Evolutionary conservation across 2,329 filamentous ascomycete species (phyloP).

Genomic region (Nigrospora osmanthi): DNA sequence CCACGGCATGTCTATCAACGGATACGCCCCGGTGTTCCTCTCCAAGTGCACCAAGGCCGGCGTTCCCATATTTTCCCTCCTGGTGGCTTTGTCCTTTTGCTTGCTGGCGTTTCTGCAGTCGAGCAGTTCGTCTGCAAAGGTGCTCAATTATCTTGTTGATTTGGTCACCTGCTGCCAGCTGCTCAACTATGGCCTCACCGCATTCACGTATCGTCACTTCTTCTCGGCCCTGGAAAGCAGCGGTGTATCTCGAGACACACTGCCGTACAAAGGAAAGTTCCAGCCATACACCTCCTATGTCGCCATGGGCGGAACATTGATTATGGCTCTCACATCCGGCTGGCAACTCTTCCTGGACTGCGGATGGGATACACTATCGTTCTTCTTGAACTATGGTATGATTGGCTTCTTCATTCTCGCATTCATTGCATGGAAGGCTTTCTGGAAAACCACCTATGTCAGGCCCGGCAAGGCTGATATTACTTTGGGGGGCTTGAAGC

Average conservation of each 20-base stretch:
- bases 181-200: constrained; percentile 6
- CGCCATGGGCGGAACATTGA: constrained; percentile 4
- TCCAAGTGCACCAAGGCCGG: not conserved
- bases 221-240: constrained; percentile 11
- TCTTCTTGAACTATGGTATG: constrained; percentile 11
- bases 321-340: constrained; percentile 5
- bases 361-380: constrained; percentile 8
- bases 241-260: constrained; percentile 13
- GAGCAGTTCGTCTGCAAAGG: constrained; percentile 3
- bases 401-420: constrained; percentile 8
- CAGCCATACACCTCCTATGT: constrained; percentile 7
- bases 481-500: constrained; percentile 7
- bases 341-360: constrained; percentile 7
- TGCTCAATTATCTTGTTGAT: constrained; percentile 7
- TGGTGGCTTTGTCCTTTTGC: not conserved
- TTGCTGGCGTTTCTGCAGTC: constrained; percentile 7
- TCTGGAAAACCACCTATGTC: constrained; percentile 4
- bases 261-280: constrained; percentile 7
- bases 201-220: constrained; percentile 6
- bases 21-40: constrained; percentile 5
- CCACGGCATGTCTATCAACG: constrained; percentile 6
- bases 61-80: constrained; percentile 1
- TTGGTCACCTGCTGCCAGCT: constrained; percentile 6
- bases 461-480: constrained; percentile 7
- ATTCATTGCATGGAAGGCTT: constrained; percentile 4